Conservation (phyloP, 31 red algal species). For the Porphyra umbilicalis region DNA sequence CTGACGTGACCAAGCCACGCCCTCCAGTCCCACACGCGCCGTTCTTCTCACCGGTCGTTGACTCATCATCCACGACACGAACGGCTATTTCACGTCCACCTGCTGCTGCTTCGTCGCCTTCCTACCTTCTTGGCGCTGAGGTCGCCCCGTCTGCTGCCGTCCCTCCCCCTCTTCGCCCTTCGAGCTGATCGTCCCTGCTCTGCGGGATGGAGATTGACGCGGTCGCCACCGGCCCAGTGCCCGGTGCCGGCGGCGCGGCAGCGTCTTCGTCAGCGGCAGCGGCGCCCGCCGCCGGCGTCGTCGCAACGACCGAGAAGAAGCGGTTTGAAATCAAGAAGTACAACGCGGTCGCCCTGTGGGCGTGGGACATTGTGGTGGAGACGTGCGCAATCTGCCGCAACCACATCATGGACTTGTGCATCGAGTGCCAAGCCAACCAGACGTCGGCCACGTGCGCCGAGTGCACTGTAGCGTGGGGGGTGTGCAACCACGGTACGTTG, state of each 20-base stretch:
- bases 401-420: constrained; percentile 99
- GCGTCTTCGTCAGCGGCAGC: constrained; percentile 8
- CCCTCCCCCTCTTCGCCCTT: too few species aligned
- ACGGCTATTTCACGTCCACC: too few species aligned
- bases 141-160: too few species aligned
- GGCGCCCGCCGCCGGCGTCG: neutral
- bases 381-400: constrained; percentile 99
- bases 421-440: constrained; percentile 97
- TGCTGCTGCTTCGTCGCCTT: too few species aligned
- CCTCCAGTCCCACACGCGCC: too few species aligned
- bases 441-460: constrained; percentile 57
- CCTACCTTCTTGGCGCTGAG: too few species aligned
- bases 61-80: too few species aligned
- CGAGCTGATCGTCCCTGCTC: neutral
- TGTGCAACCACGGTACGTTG: constrained; percentile 89
- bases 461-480: constrained; percentile 97
- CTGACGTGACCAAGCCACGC: too few species aligned
- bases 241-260: constrained; percentile 51
- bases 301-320: constrained; percentile 42
- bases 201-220: constrained; percentile 23
- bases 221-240: constrained; percentile 34
- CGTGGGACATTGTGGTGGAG: constrained; percentile 98
- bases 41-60: too few species aligned
- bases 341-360: constrained; percentile 97
- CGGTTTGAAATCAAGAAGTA: constrained; percentile 99